These are phyloP conservation scores for Marsdenia floribunda DNA, from an alignment of 257 asterid genomes.

Conservation along the genomic window DNA sequence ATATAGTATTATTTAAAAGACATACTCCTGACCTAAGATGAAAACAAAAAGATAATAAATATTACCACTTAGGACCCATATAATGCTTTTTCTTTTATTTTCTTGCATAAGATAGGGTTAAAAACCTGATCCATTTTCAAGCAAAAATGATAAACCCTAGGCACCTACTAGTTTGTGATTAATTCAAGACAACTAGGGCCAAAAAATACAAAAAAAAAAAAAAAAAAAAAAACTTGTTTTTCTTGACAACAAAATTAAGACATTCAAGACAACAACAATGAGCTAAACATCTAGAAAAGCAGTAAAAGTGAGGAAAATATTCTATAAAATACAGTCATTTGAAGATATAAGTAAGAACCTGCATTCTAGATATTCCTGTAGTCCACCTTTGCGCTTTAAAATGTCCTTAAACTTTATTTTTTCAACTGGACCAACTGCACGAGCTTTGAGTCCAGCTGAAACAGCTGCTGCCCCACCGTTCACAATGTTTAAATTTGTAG, in stretches of 20 bases:
- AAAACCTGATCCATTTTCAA: background rate
- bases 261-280: too few species aligned
- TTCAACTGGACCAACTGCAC: conserved; percentile 79
- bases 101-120: background rate
- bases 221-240: background rate
- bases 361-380: conserved; percentile 90
- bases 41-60: background rate
- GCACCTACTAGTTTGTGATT: background rate
- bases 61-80: background rate
- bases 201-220: background rate
- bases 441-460: conserved; percentile 81
- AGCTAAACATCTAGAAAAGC: conserved; percentile 1
- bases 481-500: conserved; percentile 45
- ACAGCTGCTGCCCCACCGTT: conserved; percentile 81
- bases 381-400: conserved; percentile 90
- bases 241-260: background rate
- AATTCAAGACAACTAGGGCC: background rate
- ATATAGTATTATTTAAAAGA: background rate
- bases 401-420: conserved; percentile 85
- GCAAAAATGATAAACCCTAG: background rate
- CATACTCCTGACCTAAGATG: background rate
- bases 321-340: conserved; percentile 13
- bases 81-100: background rate
- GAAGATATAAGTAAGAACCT: conserved; percentile 48
- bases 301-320: conserved; percentile 5